phyloP scores from a whole-genome alignment of 2,329 filamentous ascomycete genomes.

The Apiospora malaysiana region DNA sequence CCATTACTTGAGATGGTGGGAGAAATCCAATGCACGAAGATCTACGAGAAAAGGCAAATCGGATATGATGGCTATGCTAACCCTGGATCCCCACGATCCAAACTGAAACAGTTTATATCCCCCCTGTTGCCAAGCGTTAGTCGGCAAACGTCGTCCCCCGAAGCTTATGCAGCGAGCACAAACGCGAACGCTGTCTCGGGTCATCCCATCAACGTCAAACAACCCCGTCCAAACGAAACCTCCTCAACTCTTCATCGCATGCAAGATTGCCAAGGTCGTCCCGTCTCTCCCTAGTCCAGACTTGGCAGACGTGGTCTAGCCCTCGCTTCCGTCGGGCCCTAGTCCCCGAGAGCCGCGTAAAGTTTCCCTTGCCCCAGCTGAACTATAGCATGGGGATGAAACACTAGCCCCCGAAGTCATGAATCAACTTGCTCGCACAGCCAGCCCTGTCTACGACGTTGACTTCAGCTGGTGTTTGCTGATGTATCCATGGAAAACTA shows the following conservation, averaged over 20 bases:
- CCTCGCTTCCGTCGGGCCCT: not conserved
- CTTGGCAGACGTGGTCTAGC: not conserved
- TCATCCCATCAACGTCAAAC: not conserved
- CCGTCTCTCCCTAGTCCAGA: not conserved
- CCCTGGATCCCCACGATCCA: not conserved
- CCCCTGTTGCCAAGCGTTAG: not conserved
- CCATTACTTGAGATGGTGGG: too few relatives aligned
- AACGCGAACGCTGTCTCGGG: conserved; percentile 1
- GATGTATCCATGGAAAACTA: not conserved
- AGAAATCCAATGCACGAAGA: not conserved
- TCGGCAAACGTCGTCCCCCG: not conserved
- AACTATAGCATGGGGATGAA: not conserved
- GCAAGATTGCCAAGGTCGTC: not conserved
- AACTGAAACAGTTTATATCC: not conserved
- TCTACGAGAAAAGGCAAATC: not conserved
- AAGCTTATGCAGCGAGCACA: conserved; percentile 4
- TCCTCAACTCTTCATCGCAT: not conserved
- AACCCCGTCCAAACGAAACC: not conserved
- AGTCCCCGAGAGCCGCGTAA: not conserved
- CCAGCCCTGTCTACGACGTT: not conserved
- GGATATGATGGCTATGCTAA: not conserved
- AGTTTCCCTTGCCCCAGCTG: not conserved
- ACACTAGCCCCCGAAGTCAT: not conserved
- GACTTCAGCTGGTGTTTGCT: not conserved
- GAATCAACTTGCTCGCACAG: not conserved